Evolutionary conservation across 495 filamentous ascomycete species (phyloP).

Genomic region (Aspergillus asperescens): DNA sequence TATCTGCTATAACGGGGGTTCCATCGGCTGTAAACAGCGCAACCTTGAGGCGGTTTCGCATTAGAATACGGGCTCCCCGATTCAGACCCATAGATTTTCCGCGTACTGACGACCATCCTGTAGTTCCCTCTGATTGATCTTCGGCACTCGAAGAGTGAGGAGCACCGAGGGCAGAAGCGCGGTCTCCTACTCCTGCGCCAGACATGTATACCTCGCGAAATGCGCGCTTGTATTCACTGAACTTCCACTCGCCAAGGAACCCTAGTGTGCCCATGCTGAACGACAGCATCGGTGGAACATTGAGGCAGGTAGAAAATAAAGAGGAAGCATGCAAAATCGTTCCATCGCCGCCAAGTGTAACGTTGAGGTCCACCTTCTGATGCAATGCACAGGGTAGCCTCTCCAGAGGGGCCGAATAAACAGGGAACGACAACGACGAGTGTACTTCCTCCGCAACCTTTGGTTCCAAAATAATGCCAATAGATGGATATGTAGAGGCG

Average conservation of each 20-base stretch:
- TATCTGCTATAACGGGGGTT: slow-evolving; percentile 35
- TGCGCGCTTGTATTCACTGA: slow-evolving; percentile 80
- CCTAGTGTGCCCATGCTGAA: slow-evolving; percentile 97
- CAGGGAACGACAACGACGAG: slow-evolving; percentile 65
- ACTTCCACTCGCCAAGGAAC: slow-evolving; percentile 95
- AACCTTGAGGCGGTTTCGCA: slow-evolving; percentile 80
- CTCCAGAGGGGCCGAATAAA: slow-evolving; percentile 52
- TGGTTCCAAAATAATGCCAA: slow-evolving; percentile 78
- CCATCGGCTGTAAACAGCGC: slow-evolving; percentile 66
- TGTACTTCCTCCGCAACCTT: slow-evolving; percentile 69
- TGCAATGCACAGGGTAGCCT: slow-evolving; percentile 39
- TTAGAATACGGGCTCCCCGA: slow-evolving; percentile 70
- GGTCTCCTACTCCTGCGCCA: slow-evolving; percentile 58
- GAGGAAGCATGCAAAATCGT: slow-evolving; percentile 90
- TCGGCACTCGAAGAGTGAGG: slow-evolving; percentile 16
- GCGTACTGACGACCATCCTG: slow-evolving; percentile 65
- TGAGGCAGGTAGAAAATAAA: slow-evolving; percentile 74
- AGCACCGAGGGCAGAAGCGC: slow-evolving; percentile 32
- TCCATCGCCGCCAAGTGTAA: slow-evolving; percentile 90
- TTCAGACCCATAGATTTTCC: slow-evolving; percentile 76
- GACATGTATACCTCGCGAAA: slow-evolving; percentile 94
- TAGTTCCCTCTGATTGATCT: slow-evolving; percentile 30
- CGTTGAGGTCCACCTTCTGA: slow-evolving; percentile 76
- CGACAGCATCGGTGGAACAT: slow-evolving; percentile 85
- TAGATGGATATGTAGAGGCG: slow-evolving; percentile 68